A percentile compares a stretch with the other conserved stretches of the same genome.
phyloP scores from a whole-genome alignment of 1,284 basidiomycete genomes.

The Irpex lacteus region DNA sequence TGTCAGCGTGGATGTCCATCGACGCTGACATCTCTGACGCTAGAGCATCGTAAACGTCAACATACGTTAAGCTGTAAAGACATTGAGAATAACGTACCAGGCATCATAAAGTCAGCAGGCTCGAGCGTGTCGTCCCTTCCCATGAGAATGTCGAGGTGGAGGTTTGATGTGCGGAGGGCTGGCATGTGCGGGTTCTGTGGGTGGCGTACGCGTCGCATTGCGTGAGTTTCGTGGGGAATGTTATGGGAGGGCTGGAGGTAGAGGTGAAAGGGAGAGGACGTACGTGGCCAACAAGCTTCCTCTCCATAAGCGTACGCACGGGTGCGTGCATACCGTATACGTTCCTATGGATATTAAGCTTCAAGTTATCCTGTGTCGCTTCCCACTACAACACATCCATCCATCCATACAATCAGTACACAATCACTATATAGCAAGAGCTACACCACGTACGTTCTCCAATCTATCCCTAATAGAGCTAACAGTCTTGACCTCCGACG shows the following conservation, averaged over 20 bases:
- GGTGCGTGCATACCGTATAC: conserved; percentile 87
- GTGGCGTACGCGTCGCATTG: background rate
- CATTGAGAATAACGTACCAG: conserved; percentile 41
- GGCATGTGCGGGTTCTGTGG: conserved; percentile 63
- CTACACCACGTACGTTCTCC: conserved; percentile 37
- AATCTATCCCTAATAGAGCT: conserved; percentile 60
- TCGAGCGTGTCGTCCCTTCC: conserved; percentile 85
- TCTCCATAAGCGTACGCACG: conserved; percentile 90
- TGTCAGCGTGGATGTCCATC: conserved; percentile 65
- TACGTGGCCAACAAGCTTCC: conserved; percentile 80
- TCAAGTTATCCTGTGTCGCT: conserved; percentile 85
- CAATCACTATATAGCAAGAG: no score
- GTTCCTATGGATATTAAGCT: conserved; percentile 84
- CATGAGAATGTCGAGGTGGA: conserved; percentile 89
- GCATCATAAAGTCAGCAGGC: conserved; percentile 30
- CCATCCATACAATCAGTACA: background rate
- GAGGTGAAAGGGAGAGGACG: conserved; percentile 24
- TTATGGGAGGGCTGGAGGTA: no score
- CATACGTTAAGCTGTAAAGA: no score
- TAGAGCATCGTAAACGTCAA: conserved; percentile 27
- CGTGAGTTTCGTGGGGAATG: no score
- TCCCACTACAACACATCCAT: conserved; percentile 70
- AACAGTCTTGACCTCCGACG: conserved; percentile 61
- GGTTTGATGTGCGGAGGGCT: conserved; percentile 64
- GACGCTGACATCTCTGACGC: conserved; percentile 51